A percentile compares a stretch with the other conserved stretches of the same genome.
phyloP scores from a whole-genome alignment of 495 filamentous ascomycete species.

The Jackrogersella multiformis region DNA sequence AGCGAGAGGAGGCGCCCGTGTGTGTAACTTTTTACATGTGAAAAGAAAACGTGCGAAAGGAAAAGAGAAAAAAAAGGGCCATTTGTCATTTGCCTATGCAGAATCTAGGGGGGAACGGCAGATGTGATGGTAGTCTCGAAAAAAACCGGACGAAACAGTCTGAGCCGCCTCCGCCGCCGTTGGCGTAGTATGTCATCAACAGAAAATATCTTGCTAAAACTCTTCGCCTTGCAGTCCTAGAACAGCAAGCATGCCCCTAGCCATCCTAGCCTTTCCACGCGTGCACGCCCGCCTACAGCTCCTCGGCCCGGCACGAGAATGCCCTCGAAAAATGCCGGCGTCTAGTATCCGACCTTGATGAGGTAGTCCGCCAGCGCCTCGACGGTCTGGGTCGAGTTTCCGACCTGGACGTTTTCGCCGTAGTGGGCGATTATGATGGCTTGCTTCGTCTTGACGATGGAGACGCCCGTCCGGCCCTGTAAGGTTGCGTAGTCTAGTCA shows the following conservation, averaged over 20 bases:
- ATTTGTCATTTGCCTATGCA: constrained; percentile 47
- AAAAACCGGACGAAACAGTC: constrained; percentile 28
- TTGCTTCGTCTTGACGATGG: constrained; percentile 82
- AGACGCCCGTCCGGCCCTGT: constrained; percentile 83
- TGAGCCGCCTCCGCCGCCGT: constrained; percentile 12
- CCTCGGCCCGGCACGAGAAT: background rate
- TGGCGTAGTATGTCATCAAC: constrained; percentile 19
- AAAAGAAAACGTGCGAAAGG: constrained; percentile 19
- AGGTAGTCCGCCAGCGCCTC: constrained; percentile 81
- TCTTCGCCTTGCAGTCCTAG: constrained; percentile 24
- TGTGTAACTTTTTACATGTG: constrained; percentile 38
- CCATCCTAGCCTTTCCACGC: constrained; percentile 17
- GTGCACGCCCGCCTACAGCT: background rate
- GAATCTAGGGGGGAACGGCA: constrained; percentile 43
- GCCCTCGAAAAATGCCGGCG: constrained; percentile 9
- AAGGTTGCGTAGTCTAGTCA: constrained; percentile 6
- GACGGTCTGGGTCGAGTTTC: constrained; percentile 69
- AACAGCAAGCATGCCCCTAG: constrained; percentile 20
- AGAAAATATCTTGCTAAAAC: constrained; percentile 36
- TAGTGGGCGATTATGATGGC: constrained; percentile 89
- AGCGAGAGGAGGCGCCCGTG: constrained; percentile 10
- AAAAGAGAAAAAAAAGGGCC: constrained; percentile 23
- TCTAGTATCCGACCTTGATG: constrained; percentile 72
- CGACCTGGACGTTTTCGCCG: constrained; percentile 71
- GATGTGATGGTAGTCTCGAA: constrained; percentile 21